phyloP scores from a whole-genome alignment of 441 rosid species.

The Adansonia gregorii region DNA sequence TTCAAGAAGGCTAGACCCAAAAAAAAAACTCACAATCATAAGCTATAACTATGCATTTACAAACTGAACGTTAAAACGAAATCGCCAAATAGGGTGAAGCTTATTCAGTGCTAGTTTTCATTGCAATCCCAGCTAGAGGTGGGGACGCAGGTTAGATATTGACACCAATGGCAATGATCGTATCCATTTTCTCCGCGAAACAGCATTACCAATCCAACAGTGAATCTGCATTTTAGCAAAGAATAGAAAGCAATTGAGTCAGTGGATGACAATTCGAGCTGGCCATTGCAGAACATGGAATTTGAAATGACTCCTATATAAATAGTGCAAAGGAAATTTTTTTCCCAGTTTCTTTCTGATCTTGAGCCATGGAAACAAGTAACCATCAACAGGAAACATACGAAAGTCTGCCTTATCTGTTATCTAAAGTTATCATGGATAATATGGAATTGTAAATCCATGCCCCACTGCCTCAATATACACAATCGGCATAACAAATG shows the following conservation, averaged over 20 bases:
- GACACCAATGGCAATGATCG: slow-evolving; percentile 70
- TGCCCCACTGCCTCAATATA: neutral
- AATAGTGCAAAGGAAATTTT: neutral
- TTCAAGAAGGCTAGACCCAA: neutral
- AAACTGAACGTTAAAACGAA: neutral
- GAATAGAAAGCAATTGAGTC: neutral
- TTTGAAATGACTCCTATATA: neutral
- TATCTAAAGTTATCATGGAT: neutral
- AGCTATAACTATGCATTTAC: neutral
- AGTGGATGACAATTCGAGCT: neutral
- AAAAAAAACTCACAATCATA: neutral
- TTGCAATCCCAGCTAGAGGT: slow-evolving; percentile 63
- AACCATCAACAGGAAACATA: neutral
- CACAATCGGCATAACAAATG: neutral
- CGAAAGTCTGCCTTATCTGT: neutral
- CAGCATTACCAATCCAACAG: slow-evolving; percentile 49
- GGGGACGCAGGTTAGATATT: slow-evolving; percentile 58
- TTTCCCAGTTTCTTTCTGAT: slow-evolving; percentile 18
- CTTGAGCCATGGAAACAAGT: neutral
- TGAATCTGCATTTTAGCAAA: slow-evolving; percentile 31
- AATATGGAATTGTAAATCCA: neutral
- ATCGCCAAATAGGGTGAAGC: neutral
- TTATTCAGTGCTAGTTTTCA: slow-evolving; percentile 20
- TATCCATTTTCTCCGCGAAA: slow-evolving; percentile 50
- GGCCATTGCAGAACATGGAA: neutral